Conservation (phyloP, 768 basidiomycete species). For the Russula emetica region DNA sequence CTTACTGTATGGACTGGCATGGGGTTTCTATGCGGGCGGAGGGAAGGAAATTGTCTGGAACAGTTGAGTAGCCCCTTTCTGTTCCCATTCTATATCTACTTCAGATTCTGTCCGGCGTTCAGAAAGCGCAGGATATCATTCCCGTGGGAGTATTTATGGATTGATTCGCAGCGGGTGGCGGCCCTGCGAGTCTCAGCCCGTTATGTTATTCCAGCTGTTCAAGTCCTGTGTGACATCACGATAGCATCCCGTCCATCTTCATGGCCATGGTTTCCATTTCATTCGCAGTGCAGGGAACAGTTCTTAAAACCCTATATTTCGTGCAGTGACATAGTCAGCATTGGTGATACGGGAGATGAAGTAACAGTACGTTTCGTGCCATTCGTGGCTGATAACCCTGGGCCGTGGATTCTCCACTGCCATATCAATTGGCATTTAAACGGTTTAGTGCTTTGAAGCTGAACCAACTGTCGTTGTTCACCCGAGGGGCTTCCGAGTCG, state of each 20-base stretch:
- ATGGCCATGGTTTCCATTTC: background rate
- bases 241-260: background rate
- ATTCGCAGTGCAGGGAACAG: background rate
- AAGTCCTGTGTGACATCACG: background rate
- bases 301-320: too few relatives aligned
- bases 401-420: conserved; percentile 1
- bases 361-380: background rate
- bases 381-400: conserved; percentile 5
- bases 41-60: too few relatives aligned
- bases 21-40: too few relatives aligned
- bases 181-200: too few relatives aligned
- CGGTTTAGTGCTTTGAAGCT: background rate
- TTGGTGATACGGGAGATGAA: background rate
- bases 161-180: too few relatives aligned
- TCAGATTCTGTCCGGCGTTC: background rate
- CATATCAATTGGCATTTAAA: background rate
- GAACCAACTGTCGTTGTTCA: too few relatives aligned
- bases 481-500: too few relatives aligned
- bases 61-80: too few relatives aligned
- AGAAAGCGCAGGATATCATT: background rate
- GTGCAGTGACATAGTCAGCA: conserved; percentile 1
- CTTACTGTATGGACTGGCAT: too few relatives aligned
- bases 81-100: too few relatives aligned
- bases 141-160: background rate
- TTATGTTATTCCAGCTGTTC: too few relatives aligned